These are phyloP conservation scores for Tetracladium maxilliforme DNA, from an alignment of 2,329 filamentous ascomycete species.

Conservation along the genomic window DNA sequence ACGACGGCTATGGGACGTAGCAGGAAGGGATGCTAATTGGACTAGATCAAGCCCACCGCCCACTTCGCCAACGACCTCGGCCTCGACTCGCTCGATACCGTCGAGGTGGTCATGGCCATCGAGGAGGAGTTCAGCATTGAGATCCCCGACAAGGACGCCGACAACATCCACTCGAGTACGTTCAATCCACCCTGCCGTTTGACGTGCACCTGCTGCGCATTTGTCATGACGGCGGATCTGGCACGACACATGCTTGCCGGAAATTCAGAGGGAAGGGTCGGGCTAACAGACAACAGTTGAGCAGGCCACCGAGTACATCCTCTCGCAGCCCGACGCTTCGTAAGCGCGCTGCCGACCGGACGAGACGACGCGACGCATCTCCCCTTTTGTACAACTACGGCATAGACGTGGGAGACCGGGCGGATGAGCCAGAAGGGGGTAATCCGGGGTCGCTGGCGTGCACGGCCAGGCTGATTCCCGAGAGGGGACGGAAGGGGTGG, in stretches of 20 bases:
- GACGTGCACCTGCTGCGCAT: constrained; percentile 5
- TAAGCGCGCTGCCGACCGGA: too few species aligned
- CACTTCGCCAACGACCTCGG: constrained; percentile 98
- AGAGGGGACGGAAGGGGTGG: too few species aligned
- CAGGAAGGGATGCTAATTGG: constrained; percentile 8
- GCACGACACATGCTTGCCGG: neutral
- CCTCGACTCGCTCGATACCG: constrained; percentile 92
- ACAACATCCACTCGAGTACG: constrained; percentile 64
- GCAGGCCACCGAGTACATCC: constrained; percentile 63
- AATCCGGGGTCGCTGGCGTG: too few species aligned
- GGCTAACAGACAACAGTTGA: constrained; percentile 36
- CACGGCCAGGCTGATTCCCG: too few species aligned
- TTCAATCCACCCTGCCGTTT: constrained; percentile 9
- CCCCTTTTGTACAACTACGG: too few species aligned
- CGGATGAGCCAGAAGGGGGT: too few species aligned
- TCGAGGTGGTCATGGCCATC: constrained; percentile 99
- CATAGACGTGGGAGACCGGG: too few species aligned
- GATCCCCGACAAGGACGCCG: constrained; percentile 68
- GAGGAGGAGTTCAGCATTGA: constrained; percentile 80
- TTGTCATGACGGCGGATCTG: constrained; percentile 13
- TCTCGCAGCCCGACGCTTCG: constrained; percentile 61
- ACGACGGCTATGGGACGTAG: neutral
- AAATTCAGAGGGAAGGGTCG: neutral
- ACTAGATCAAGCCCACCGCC: constrained; percentile 64
- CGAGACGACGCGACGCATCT: too few species aligned